phyloP scores from a whole-genome alignment of 2,329 filamentous ascomycete species.

The Ophioceras dolichostomum region DNA sequence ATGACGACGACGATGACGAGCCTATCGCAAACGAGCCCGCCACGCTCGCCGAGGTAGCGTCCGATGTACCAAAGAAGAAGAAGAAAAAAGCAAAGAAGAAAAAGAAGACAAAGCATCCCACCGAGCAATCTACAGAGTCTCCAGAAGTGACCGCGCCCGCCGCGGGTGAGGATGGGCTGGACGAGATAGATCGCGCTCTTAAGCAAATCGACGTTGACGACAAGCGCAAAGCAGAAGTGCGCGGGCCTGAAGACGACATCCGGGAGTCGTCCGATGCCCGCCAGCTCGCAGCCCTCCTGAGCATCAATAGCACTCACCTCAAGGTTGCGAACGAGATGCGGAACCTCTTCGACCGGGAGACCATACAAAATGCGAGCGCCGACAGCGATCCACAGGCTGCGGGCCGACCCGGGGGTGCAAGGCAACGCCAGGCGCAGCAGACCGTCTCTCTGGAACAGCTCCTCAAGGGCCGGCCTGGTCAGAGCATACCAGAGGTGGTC shows the following conservation, averaged over 20 bases:
- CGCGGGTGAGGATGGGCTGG: constrained; percentile 17
- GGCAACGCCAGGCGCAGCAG: background rate
- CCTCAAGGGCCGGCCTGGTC: constrained; percentile 36
- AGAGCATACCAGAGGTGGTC: constrained; percentile 58
- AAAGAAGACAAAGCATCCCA: constrained; percentile 17
- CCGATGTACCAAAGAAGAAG: background rate
- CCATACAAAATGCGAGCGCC: constrained; percentile 35
- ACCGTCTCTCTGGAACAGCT: background rate
- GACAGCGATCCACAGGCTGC: constrained; percentile 3
- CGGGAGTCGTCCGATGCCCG: no score
- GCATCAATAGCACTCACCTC: constrained; percentile 54
- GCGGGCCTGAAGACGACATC: no score
- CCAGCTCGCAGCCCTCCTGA: constrained; percentile 22
- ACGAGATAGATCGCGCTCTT: constrained; percentile 45
- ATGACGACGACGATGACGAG: constrained; percentile 22
- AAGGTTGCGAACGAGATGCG: constrained; percentile 89
- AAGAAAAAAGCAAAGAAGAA: constrained; percentile 24
- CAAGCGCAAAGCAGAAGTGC: no score
- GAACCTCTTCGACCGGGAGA: constrained; percentile 41
- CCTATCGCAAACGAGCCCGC: constrained; percentile 9
- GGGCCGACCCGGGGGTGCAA: background rate
- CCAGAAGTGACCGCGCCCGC: background rate
- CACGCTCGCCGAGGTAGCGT: background rate
- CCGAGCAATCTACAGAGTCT: background rate
- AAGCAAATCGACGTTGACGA: constrained; percentile 32